These are phyloP conservation scores for Hypoxylon cercidicola DNA, from an alignment of 495 filamentous ascomycete species.

Conservation along the genomic window DNA sequence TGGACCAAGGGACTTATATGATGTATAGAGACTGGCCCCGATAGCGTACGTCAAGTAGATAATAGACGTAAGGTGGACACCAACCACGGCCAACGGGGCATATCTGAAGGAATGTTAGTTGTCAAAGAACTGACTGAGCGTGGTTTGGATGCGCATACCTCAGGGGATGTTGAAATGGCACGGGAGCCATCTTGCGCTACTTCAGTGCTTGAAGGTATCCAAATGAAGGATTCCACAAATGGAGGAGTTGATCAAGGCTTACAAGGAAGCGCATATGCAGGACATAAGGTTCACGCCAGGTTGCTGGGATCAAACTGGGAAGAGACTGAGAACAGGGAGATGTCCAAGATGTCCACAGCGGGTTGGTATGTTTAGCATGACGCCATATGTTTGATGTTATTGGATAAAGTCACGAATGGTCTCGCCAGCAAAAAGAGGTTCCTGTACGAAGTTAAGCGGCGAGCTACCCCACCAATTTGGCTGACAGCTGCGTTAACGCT, in stretches of 20 bases:
- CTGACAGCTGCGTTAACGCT: too few relatives aligned
- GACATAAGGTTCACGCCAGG: background rate
- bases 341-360: background rate
- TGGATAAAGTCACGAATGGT: conserved; percentile 1
- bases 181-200: conserved; percentile 47
- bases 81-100: conserved; percentile 50
- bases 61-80: conserved; percentile 47
- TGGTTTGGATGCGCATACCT: conserved; percentile 34
- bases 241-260: background rate
- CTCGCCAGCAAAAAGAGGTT: conserved; percentile 1
- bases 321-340: background rate
- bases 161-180: conserved; percentile 43
- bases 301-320: background rate
- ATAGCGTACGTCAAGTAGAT: conserved; percentile 52
- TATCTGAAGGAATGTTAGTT: conserved; percentile 43
- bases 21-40: conserved; percentile 52
- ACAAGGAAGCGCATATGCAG: background rate
- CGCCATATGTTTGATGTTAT: conserved; percentile 19
- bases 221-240: background rate
- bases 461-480: background rate
- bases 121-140: background rate
- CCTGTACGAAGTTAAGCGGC: background rate
- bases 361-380: conserved; percentile 11
- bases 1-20: conserved; percentile 57
- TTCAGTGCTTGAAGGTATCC: background rate